Base-by-base conservation (phyloP, 495 filamentous ascomycete species). In the Haplographium delicatum region DNA sequence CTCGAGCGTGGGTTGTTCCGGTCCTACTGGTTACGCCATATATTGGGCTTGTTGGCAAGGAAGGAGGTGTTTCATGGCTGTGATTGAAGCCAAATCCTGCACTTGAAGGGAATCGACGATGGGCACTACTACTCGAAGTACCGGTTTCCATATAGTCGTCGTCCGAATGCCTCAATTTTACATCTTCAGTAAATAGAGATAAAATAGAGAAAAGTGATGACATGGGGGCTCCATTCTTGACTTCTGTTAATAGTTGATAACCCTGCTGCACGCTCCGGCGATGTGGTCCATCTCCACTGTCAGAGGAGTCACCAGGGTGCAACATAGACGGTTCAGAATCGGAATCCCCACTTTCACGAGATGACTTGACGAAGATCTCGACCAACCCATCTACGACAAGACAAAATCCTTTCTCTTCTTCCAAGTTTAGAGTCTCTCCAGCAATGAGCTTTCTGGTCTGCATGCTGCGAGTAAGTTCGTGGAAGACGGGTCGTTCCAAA, bases 161-260 rank as follows among this genome's bases (percentile, higher is more conserved):
- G 9, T 82, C 80, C 1, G 78, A 70, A 41, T 82, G 74, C 22
- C 81, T 79, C 25, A 97, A 68, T 51, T 89, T 84, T 35, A 98
- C 81, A 61, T 96, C 89, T 65, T 97, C 93, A 4, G 93, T 97
- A 59, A 98, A 98, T 0, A 98, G 72, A 2, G 89, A 93, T 61
- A 98, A 82, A 46, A 98, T 95, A 1, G 94, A 96, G 68, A 98
- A 98, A 5, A 98, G 68, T 0, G 93, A 97, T 23, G 93, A 97
- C 91, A 98, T 96, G 3, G 93, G 91, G 8, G 93, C 91, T 16
- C 93, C 93, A 61, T 97, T 98, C 66, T 95, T 95, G 33, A 98
- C 93, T 63, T 98, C 93, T 2, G 93, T 98, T 33, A 98, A 74
- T 16, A 97, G 73, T 66, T 97, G 91, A 65, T 96, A 97, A 62